Percentiles rank a stretch among this genome's conserved stretches.
phyloP scores from a whole-genome alignment of 2,329 filamentous ascomycete species.

The Stenocarpella maydis region DNA sequence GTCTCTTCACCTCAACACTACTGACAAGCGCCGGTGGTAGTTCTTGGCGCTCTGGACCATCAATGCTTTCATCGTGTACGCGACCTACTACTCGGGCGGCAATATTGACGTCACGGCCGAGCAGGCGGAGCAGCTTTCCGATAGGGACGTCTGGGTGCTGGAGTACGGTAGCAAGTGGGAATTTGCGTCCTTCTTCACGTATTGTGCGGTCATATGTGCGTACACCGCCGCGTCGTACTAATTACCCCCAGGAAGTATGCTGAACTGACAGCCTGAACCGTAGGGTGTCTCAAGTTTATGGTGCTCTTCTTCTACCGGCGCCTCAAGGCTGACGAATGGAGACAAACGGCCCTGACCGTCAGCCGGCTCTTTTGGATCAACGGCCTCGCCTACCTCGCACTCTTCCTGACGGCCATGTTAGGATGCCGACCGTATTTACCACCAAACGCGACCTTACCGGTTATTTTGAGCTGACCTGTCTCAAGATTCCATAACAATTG shows the following conservation, averaged over 20 bases:
- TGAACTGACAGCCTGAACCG: background rate
- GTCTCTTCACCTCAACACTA: background rate
- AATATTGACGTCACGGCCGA: constrained; percentile 39
- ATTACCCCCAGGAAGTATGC: fast-evolving
- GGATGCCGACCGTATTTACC: constrained; percentile 27
- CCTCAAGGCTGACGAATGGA: constrained; percentile 38
- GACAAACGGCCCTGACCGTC: constrained; percentile 33
- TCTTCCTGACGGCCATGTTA: constrained; percentile 31
- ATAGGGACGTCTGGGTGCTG: constrained; percentile 38
- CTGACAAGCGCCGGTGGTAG: constrained; percentile 25
- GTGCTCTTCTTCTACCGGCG: constrained; percentile 42
- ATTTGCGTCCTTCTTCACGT: constrained; percentile 41
- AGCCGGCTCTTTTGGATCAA: constrained; percentile 37
- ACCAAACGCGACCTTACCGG: too few species aligned
- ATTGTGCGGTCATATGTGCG: constrained; percentile 41
- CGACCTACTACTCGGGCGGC: constrained; percentile 40
- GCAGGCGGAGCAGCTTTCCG: constrained; percentile 32
- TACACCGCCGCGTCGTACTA: background rate
- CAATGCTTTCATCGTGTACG: constrained; percentile 38
- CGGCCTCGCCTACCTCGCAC: constrained; percentile 35
- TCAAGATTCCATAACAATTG: constrained; percentile 37
- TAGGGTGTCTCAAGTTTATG: constrained; percentile 42
- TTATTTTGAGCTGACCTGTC: background rate
- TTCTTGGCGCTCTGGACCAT: constrained; percentile 39
- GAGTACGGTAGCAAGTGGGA: constrained; percentile 40